Conservation (phyloP, 768 basidiomycete genomes). For the Lentinula sp. region DNA sequence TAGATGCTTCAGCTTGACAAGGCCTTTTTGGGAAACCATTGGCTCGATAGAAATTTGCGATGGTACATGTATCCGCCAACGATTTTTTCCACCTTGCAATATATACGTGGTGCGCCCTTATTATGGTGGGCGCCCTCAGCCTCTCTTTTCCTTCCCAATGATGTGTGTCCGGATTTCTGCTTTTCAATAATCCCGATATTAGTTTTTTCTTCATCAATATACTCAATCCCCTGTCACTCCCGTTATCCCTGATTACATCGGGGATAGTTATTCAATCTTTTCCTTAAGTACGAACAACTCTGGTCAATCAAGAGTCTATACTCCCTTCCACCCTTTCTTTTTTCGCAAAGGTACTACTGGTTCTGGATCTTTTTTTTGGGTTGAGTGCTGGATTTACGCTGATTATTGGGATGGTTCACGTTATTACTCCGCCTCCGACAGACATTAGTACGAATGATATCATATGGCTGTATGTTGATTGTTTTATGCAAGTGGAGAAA, state of each 20-base stretch:
- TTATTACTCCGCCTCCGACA: slow-evolving; percentile 8
- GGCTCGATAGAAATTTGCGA: too few relatives aligned
- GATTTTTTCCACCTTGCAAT: too few relatives aligned
- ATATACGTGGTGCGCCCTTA: too few relatives aligned
- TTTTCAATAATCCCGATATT: not conserved
- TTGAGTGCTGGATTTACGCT: too few relatives aligned
- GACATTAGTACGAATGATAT: slow-evolving; percentile 8
- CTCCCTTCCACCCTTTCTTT: not conserved
- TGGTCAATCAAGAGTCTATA: not conserved
- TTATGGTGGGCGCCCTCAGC: too few relatives aligned
- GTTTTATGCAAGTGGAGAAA: not conserved
- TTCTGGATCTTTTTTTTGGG: not conserved
- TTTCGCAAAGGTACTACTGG: not conserved
- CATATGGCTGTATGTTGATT: slow-evolving; percentile 10
- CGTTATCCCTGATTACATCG: not conserved
- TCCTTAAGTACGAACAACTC: not conserved
- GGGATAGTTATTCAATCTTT: not conserved
- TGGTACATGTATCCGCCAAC: too few relatives aligned
- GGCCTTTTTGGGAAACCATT: too few relatives aligned
- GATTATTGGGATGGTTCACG: not conserved
- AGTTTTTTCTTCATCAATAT: not conserved
- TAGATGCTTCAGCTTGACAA: too few relatives aligned
- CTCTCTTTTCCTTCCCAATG: too few relatives aligned
- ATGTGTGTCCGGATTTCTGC: too few relatives aligned
- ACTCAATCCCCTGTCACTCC: not conserved